Conservation (phyloP, 257 asterid species). For the Solanum stenotomum region DNA sequence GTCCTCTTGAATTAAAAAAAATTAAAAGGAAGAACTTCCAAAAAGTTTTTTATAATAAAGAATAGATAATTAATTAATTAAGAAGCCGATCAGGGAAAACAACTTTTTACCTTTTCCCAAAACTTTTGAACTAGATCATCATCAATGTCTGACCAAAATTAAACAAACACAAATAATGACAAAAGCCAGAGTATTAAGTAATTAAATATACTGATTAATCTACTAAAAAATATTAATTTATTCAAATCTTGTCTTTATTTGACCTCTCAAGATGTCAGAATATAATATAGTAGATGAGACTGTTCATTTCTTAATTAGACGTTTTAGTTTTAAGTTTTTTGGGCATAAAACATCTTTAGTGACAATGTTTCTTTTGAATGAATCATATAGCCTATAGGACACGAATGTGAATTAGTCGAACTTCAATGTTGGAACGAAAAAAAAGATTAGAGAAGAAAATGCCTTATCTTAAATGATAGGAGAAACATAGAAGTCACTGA, state of each 20-base stretch:
- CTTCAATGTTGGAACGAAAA: fast-evolving
- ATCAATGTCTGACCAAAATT: conserved; percentile 6
- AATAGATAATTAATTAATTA: neutral
- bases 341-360: too few relatives aligned
- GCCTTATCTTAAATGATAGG: neutral
- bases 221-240: neutral
- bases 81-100: neutral
- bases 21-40: neutral
- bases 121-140: neutral
- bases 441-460: too few relatives aligned
- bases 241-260: neutral
- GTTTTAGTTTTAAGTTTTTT: too few relatives aligned
- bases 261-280: neutral
- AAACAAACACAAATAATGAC: conserved; percentile 2
- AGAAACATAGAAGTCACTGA: neutral
- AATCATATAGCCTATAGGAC: fast-evolving
- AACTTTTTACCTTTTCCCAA: neutral
- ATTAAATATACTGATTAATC: neutral
- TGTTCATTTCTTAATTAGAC: too few relatives aligned
- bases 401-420: too few relatives aligned
- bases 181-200: conserved; percentile 4
- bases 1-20: neutral
- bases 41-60: neutral
- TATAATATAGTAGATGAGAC: too few relatives aligned
- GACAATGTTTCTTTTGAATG: too few relatives aligned